These are phyloP conservation scores for Penicillium atrosanguineum DNA, from an alignment of 495 filamentous ascomycete species.

Conservation along the genomic window DNA sequence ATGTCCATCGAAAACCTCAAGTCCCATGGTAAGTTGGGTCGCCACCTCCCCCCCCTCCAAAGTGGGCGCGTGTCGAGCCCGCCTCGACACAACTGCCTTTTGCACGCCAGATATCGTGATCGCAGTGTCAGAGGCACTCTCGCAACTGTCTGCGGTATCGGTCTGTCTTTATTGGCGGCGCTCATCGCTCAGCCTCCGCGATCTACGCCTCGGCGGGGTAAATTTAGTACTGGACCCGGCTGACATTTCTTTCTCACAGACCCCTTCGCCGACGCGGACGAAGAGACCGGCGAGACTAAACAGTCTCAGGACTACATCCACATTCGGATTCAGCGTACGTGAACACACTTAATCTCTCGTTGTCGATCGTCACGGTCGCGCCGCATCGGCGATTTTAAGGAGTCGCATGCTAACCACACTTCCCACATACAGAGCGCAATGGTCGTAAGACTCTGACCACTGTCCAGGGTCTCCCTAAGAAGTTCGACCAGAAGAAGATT, in stretches of 20 bases:
- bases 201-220: constrained; percentile 35
- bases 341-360: constrained; percentile 6
- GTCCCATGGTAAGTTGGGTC: constrained; percentile 80
- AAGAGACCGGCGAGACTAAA: constrained; percentile 88
- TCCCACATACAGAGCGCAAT: constrained; percentile 80
- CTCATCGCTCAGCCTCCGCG: constrained; percentile 4
- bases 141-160: not conserved
- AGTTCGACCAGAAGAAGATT: constrained; percentile 99
- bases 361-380: constrained; percentile 5
- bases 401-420: constrained; percentile 21
- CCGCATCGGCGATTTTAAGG: constrained; percentile 9
- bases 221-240: constrained; percentile 29
- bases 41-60: constrained; percentile 26
- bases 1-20: constrained; percentile 99
- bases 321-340: constrained; percentile 99
- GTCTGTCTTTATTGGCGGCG: not conserved
- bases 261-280: constrained; percentile 99
- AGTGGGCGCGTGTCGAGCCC: constrained; percentile 12
- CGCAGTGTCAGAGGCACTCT: not conserved
- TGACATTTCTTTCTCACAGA: constrained; percentile 56
- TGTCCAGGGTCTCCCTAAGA: constrained; percentile 95
- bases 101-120: not conserved
- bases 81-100: not conserved
- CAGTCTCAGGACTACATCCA: constrained; percentile 99
- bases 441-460: constrained; percentile 99